Percentiles rank a stretch among this genome's conserved stretches.
phyloP scores from a whole-genome alignment of 768 basidiomycete species.

The Tylopilus balloui region DNA sequence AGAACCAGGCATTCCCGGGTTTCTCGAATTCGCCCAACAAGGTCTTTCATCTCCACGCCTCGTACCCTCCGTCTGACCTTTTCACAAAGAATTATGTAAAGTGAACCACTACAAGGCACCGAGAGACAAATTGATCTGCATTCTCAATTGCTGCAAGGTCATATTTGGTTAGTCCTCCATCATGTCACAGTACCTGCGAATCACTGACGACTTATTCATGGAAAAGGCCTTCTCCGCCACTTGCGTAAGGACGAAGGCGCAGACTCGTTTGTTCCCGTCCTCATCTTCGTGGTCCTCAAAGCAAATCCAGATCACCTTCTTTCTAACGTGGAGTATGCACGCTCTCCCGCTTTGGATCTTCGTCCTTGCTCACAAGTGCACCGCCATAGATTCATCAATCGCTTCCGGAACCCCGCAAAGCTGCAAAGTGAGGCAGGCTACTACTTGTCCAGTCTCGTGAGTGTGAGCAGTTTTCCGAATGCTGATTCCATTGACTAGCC shows the following conservation, averaged over 20 bases:
- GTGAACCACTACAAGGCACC: conserved; percentile 99
- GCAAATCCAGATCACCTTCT: conserved; percentile 92
- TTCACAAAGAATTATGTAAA: conserved; percentile 74
- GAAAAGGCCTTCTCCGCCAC: conserved; percentile 82
- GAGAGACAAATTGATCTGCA: conserved; percentile 95
- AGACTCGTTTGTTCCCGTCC: conserved; percentile 89
- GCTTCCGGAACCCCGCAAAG: conserved; percentile 86
- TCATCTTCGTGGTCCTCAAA: conserved; percentile 90
- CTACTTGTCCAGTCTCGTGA: conserved; percentile 90
- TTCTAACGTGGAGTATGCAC: conserved; percentile 87
- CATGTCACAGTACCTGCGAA: conserved; percentile 5
- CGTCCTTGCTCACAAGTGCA: background rate
- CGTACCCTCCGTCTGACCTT: background rate
- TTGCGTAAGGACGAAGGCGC: conserved; percentile 81
- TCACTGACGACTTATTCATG: background rate
- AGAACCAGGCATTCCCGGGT: conserved; percentile 50
- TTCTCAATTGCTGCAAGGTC: conserved; percentile 97
- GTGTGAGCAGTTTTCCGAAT: conserved; percentile 20
- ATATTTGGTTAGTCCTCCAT: conserved; percentile 75
- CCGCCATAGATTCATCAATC: conserved; percentile 77
- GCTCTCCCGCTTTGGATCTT: background rate
- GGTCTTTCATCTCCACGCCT: conserved; percentile 40
- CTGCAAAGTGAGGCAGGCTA: conserved; percentile 95
- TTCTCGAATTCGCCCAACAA: conserved; percentile 85
- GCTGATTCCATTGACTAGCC: conserved; percentile 3